Evolutionary conservation across 805 yeast species (phyloP).

Genomic region (Torulaspora microellipsoides): DNA sequence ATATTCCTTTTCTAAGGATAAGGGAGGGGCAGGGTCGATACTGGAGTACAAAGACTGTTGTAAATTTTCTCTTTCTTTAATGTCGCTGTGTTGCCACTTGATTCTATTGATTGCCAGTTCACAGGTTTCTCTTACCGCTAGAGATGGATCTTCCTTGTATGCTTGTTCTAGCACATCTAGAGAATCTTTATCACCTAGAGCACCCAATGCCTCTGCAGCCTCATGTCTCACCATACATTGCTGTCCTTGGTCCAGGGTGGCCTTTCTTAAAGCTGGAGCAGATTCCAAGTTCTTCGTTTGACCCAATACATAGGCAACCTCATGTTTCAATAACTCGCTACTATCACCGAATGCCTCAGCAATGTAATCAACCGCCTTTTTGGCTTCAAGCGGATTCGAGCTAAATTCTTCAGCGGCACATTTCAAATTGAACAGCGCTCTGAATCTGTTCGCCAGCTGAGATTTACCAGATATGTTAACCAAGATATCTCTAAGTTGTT

Average conservation of each 20-base stretch:
- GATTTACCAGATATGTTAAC: constrained; percentile 61
- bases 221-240: constrained; percentile 98
- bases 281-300: constrained; percentile 84
- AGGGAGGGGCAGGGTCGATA: constrained; percentile 98
- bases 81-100: constrained; percentile 66
- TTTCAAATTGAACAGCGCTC: constrained; percentile 91
- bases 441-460: constrained; percentile 79
- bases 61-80: constrained; percentile 60
- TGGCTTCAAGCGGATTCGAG: constrained; percentile 49
- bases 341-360: constrained; percentile 76
- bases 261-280: constrained; percentile 69
- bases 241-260: constrained; percentile 62
- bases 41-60: constrained; percentile 77
- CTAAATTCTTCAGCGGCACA: constrained; percentile 73
- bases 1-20: constrained; percentile 59
- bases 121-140: constrained; percentile 94
- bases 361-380: constrained; percentile 71
- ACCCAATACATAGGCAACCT: constrained; percentile 94
- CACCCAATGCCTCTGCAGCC: constrained; percentile 98
- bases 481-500: constrained; percentile 67
- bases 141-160: constrained; percentile 64
- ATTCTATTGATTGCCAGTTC: constrained; percentile 95
- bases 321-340: constrained; percentile 91
- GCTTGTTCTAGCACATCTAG: constrained; percentile 61
- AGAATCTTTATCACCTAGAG: constrained; percentile 77